A percentile compares a stretch with the other conserved stretches of the same genome.
Evolutionary conservation across 257 asterid genomes (phyloP).

Genomic region (Solanum acaule): DNA sequence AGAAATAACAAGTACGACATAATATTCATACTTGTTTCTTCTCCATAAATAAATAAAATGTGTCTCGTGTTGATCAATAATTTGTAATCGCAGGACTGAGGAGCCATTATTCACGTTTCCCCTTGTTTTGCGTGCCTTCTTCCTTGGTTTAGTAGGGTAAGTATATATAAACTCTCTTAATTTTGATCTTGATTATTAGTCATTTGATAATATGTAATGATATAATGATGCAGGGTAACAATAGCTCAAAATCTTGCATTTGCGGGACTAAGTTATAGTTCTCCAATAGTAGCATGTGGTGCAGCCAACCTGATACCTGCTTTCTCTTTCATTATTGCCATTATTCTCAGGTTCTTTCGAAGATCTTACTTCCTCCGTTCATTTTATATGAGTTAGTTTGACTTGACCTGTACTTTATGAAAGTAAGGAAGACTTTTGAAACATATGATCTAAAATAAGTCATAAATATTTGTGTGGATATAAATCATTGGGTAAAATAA

Average conservation of each 20-base stretch:
- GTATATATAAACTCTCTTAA: background rate
- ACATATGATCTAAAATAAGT: too few species aligned
- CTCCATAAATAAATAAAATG: background rate
- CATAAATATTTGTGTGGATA: too few species aligned
- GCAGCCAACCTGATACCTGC: constrained; percentile 69
- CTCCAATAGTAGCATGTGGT: constrained; percentile 47
- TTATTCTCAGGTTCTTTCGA: constrained; percentile 37
- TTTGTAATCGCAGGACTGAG: constrained; percentile 24
- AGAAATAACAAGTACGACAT: constrained; percentile 19
- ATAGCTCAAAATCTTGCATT: constrained; percentile 67
- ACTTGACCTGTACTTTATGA: too few species aligned
- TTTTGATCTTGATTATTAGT: background rate
- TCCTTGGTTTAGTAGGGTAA: constrained; percentile 66
- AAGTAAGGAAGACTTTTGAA: too few species aligned
- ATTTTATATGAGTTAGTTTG: too few species aligned
- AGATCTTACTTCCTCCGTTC: background rate
- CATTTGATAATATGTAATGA: background rate
- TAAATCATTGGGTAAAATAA: too few species aligned
- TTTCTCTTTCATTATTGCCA: constrained; percentile 43
- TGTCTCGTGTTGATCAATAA: background rate
- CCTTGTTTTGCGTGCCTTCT: constrained; percentile 33
- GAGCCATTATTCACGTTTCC: constrained; percentile 30
- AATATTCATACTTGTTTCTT: background rate
- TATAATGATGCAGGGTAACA: constrained; percentile 41
- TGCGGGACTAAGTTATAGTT: constrained; percentile 37